Percentiles rank a stretch among this genome's conserved stretches.
These are phyloP conservation scores for Pseudopyrenochaeta lycopersici DNA, from an alignment of 2,329 filamentous ascomycete species.

Conservation along the genomic window DNA sequence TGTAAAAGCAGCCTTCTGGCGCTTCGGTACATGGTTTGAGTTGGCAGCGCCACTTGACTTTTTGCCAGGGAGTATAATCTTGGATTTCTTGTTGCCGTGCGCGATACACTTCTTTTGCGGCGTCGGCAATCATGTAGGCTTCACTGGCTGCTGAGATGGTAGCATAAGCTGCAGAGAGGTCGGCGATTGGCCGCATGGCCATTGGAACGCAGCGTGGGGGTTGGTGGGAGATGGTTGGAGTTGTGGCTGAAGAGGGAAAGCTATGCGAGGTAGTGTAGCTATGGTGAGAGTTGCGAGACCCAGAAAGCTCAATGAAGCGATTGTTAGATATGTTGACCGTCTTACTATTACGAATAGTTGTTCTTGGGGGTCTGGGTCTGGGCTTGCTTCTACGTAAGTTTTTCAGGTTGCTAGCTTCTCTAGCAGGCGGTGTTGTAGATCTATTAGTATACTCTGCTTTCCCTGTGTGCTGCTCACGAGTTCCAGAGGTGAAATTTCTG, in stretches of 20 bases:
- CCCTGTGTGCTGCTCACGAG: too few relatives aligned
- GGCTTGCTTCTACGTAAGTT: too few relatives aligned
- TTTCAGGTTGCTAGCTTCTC: too few relatives aligned
- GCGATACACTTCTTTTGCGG: neutral
- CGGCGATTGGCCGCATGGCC: neutral
- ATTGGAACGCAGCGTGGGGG: neutral
- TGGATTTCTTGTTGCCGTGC: neutral
- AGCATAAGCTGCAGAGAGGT: neutral
- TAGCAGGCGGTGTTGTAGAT: too few relatives aligned
- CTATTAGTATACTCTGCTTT: too few relatives aligned
- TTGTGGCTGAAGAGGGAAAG: neutral
- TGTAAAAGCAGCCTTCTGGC: neutral
- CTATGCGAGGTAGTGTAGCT: neutral
- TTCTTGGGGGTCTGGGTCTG: too few relatives aligned
- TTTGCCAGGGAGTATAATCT: neutral
- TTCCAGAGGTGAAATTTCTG: too few relatives aligned
- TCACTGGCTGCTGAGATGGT: neutral
- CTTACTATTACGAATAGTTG: too few relatives aligned
- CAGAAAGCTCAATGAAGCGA: too few relatives aligned
- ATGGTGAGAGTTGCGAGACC: neutral
- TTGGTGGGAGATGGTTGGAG: neutral
- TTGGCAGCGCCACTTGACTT: neutral
- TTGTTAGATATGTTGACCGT: too few relatives aligned
- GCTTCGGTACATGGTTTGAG: constrained; percentile 2
- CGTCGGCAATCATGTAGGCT: neutral